Percentiles rank a stretch among this genome's conserved stretches.
phyloP scores from a whole-genome alignment of 2,329 filamentous ascomycete species.

The Zymoseptoria ardabiliae region DNA sequence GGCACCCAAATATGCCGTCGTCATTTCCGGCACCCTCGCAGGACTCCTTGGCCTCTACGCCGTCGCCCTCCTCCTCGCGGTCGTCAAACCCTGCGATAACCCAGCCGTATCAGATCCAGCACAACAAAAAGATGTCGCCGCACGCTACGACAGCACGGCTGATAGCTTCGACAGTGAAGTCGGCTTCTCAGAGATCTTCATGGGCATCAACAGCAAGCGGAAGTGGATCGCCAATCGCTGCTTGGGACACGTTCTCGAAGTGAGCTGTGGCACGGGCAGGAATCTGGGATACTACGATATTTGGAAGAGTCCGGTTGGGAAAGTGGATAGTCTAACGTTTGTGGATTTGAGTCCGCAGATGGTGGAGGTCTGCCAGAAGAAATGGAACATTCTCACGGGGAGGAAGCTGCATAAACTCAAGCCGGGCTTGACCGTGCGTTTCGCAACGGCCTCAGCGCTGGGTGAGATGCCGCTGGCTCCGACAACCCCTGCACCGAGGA shows the following conservation, averaged over 20 bases:
- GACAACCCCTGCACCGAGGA: conserved; percentile 16
- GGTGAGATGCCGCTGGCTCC: conserved; percentile 38
- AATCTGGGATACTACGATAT: conserved; percentile 40
- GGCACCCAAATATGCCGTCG: background rate
- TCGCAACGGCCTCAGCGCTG: conserved; percentile 39
- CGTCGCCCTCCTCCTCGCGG: conserved; percentile 31
- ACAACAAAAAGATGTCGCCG: conserved; percentile 35
- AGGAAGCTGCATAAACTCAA: conserved; percentile 13
- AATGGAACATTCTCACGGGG: conserved; percentile 38
- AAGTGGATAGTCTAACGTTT: conserved; percentile 39
- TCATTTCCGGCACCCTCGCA: conserved; percentile 30
- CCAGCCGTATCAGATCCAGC: conserved; percentile 18
- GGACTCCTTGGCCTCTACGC: conserved; percentile 37
- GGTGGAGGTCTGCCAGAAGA: conserved; percentile 42
- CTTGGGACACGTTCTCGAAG: conserved; percentile 42
- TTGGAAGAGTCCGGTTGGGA: conserved; percentile 8
- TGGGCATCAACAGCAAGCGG: conserved; percentile 35
- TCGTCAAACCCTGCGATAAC: conserved; percentile 20
- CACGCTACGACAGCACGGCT: conserved; percentile 40
- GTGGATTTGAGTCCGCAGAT: conserved; percentile 43
- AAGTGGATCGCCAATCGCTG: conserved; percentile 35
- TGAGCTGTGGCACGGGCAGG: conserved; percentile 43
- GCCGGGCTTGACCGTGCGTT: conserved; percentile 25
- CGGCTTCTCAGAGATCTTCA: conserved; percentile 36
- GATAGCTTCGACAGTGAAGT: conserved; percentile 43